Conservation (phyloP, 768 basidiomycete species). For the Phylloporus arenicola region DNA sequence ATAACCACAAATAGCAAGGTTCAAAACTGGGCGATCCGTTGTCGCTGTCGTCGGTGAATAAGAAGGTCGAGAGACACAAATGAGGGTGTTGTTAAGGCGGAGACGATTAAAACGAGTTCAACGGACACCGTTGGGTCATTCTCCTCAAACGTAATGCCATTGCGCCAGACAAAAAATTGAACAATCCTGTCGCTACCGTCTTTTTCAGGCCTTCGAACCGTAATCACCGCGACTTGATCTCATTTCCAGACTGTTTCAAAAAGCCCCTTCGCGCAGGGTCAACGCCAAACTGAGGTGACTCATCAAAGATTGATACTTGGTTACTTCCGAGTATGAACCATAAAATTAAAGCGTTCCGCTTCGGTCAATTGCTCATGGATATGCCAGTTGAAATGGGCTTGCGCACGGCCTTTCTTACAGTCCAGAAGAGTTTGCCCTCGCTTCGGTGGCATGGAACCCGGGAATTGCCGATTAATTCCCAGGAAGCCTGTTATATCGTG, state of each 20-base stretch:
- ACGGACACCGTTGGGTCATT: background rate
- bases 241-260: slow-evolving; percentile 4
- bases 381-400: background rate
- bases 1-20: slow-evolving; percentile 20
- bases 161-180: background rate
- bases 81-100: slow-evolving; percentile 20
- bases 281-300: slow-evolving; percentile 12
- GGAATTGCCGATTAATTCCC: slow-evolving; percentile 11
- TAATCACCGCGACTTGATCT: slow-evolving; percentile 3
- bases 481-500: too few relatives aligned
- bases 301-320: background rate
- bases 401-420: background rate
- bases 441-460: slow-evolving; percentile 9
- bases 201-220: slow-evolving; percentile 1
- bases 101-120: slow-evolving; percentile 9
- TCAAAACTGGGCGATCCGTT: slow-evolving; percentile 11
- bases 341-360: slow-evolving; percentile 7
- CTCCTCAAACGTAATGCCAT: slow-evolving; percentile 12
- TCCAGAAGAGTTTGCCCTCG: slow-evolving; percentile 4
- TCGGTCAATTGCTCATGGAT: slow-evolving; percentile 1
- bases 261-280: background rate
- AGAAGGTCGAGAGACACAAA: slow-evolving; percentile 9
- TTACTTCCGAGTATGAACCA: background rate
- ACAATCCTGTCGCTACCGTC: background rate
- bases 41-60: slow-evolving; percentile 3